Conservation (phyloP, 495 filamentous ascomycete genomes). For the Cladorrhinum samala region DNA sequence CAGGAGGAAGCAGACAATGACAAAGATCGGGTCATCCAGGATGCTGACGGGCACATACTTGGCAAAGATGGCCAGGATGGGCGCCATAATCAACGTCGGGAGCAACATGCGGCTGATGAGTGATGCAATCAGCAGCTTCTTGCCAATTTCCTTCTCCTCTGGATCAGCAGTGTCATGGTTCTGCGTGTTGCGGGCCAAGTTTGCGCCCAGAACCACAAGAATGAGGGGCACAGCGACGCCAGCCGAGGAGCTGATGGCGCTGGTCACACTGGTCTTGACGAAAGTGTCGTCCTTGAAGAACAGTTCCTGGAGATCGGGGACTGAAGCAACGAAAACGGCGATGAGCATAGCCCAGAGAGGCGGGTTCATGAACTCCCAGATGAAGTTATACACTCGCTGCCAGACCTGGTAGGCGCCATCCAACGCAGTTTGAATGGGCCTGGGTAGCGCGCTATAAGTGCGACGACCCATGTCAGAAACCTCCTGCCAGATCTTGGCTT, state of each 20-base stretch:
- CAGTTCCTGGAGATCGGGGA: constrained; percentile 73
- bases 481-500: constrained; percentile 27
- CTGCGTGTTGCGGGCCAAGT: constrained; percentile 73
- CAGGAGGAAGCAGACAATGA: constrained; percentile 94
- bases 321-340: constrained; percentile 81
- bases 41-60: constrained; percentile 93
- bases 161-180: constrained; percentile 54
- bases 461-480: constrained; percentile 29
- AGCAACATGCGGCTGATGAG: constrained; percentile 87
- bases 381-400: constrained; percentile 53
- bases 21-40: constrained; percentile 93
- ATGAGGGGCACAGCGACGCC: constrained; percentile 93
- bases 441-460: constrained; percentile 46
- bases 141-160: constrained; percentile 59
- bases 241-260: constrained; percentile 76
- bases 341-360: constrained; percentile 95
- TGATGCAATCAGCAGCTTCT: constrained; percentile 75
- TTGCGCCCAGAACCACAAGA: constrained; percentile 92
- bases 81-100: constrained; percentile 87
- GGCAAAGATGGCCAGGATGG: constrained; percentile 80
- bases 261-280: constrained; percentile 84
- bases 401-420: constrained; percentile 34
- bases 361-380: constrained; percentile 96
- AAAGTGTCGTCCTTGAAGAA: constrained; percentile 92
- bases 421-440: constrained; percentile 49